These are phyloP conservation scores for Dothiorella sarmentorum DNA, from an alignment of 2,329 filamentous ascomycete genomes.

Conservation along the genomic window DNA sequence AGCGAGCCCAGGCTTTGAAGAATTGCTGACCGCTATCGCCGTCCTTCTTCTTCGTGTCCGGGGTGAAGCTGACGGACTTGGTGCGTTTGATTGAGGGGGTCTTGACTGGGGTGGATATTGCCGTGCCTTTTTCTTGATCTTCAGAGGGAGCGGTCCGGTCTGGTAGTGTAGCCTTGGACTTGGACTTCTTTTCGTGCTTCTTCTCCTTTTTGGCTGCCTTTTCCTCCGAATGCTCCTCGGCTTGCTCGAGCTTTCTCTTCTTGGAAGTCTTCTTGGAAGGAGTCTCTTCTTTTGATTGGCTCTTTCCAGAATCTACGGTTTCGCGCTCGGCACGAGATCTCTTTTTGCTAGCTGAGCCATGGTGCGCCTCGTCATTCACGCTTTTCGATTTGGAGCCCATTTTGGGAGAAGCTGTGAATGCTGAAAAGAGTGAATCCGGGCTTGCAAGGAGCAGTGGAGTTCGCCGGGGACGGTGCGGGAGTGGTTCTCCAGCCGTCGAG, in stretches of 20 bases:
- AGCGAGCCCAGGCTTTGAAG: conserved; percentile 48
- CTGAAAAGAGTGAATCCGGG: too few species aligned
- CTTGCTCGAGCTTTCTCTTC: conserved; percentile 2
- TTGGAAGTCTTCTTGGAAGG: conserved; percentile 14
- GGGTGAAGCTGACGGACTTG: conserved; percentile 64
- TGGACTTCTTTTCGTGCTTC: conserved; percentile 16
- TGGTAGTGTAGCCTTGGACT: background rate
- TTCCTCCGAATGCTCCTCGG: conserved; percentile 6
- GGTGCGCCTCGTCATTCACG: conserved; percentile 21
- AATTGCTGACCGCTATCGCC: conserved; percentile 52
- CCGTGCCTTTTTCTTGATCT: background rate
- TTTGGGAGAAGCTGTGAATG: conserved; percentile 53
- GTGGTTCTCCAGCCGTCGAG: background rate
- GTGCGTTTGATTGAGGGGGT: conserved; percentile 28
- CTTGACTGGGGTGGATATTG: conserved; percentile 6
- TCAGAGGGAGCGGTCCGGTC: background rate
- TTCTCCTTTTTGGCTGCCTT: conserved; percentile 30
- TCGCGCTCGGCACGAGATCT: background rate
- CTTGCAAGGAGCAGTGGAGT: background rate
- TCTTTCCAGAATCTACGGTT: background rate
- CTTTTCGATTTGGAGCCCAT: conserved; percentile 59
- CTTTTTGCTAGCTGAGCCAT: conserved; percentile 7
- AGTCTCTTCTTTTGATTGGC: background rate
- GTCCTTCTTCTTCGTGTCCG: conserved; percentile 59
- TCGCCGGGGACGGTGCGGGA: background rate